A percentile compares a stretch with the other conserved stretches of the same genome.
Conservation (phyloP, 768 basidiomycete species). For the Russula vinacea region DNA sequence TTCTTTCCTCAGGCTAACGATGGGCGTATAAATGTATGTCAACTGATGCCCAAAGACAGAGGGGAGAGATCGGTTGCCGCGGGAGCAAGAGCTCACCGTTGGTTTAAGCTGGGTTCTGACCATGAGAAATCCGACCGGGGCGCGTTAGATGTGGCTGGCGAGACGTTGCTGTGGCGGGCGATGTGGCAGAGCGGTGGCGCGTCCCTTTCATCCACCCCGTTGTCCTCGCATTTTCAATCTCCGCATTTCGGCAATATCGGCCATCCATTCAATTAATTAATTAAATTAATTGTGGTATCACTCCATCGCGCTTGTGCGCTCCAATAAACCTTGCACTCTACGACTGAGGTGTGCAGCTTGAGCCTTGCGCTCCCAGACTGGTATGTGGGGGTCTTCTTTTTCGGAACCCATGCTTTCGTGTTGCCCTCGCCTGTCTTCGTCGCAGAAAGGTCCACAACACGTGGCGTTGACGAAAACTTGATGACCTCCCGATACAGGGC, state of each 20-base stretch:
- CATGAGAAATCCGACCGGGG: slow-evolving; percentile 27
- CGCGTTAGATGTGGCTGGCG: slow-evolving; percentile 27
- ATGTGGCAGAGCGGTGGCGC: slow-evolving; percentile 30
- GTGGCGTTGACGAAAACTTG: slow-evolving; percentile 74
- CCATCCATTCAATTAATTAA: neutral
- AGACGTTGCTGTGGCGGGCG: slow-evolving; percentile 29
- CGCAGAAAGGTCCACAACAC: slow-evolving; percentile 79
- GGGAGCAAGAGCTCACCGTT: slow-evolving; percentile 38
- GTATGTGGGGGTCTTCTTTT: slow-evolving; percentile 75
- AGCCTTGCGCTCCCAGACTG: slow-evolving; percentile 75
- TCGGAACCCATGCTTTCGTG: slow-evolving; percentile 67
- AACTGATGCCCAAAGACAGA: slow-evolving; percentile 17
- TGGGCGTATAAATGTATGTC: slow-evolving; percentile 22
- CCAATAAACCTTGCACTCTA: slow-evolving; percentile 66
- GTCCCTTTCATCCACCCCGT: slow-evolving; percentile 15
- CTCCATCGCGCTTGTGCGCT: slow-evolving; percentile 53
- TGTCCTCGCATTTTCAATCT: slow-evolving; percentile 10
- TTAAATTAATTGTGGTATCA: neutral
- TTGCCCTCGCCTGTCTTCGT: slow-evolving; percentile 53
- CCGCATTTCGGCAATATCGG: slow-evolving; percentile 26
- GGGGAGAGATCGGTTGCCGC: slow-evolving; percentile 34
- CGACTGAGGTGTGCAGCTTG: slow-evolving; percentile 70
- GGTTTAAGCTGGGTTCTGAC: slow-evolving; percentile 33
- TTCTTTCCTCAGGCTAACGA: slow-evolving; percentile 43
- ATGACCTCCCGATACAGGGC: slow-evolving; percentile 87